These are phyloP conservation scores for Microcos paniculata DNA, from an alignment of 345 rosid species.

Conservation along the genomic window DNA sequence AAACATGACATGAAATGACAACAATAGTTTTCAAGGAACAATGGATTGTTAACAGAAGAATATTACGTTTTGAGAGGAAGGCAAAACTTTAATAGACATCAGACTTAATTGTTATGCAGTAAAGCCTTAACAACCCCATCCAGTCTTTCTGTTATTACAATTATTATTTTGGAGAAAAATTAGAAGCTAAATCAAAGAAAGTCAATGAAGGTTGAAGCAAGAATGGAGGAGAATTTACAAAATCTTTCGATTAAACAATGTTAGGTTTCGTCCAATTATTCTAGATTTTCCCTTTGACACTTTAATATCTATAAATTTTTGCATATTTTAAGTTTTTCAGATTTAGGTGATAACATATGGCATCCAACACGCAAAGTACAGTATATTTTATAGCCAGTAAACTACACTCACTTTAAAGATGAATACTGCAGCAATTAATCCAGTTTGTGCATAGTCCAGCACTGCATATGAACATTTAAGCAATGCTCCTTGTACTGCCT, in stretches of 20 bases:
- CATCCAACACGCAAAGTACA: not conserved
- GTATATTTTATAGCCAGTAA: conserved; percentile 12
- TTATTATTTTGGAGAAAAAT: not conserved
- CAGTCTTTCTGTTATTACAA: not conserved
- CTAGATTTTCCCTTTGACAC: not conserved
- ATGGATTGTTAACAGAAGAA: not conserved
- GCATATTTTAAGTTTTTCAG: not conserved
- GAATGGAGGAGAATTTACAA: too few species aligned
- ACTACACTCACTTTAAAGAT: conserved; percentile 73
- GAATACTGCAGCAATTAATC: conserved; percentile 94
- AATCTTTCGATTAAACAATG: not conserved
- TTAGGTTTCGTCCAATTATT: not conserved
- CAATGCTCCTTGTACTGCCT: conserved; percentile 86
- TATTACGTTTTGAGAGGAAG: not conserved
- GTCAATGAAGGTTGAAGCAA: conserved; percentile 2
- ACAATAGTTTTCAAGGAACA: not conserved
- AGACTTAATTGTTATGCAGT: not conserved
- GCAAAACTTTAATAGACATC: not conserved
- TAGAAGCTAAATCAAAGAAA: not conserved
- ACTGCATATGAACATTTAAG: conserved; percentile 72
- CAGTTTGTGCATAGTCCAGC: conserved; percentile 98
- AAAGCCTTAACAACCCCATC: not conserved
- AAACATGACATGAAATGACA: not conserved
- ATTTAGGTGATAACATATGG: not conserved
- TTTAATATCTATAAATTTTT: not conserved